These are phyloP conservation scores for Colletotrichum incanum DNA, from an alignment of 2,329 filamentous ascomycete species.

Conservation along the genomic window DNA sequence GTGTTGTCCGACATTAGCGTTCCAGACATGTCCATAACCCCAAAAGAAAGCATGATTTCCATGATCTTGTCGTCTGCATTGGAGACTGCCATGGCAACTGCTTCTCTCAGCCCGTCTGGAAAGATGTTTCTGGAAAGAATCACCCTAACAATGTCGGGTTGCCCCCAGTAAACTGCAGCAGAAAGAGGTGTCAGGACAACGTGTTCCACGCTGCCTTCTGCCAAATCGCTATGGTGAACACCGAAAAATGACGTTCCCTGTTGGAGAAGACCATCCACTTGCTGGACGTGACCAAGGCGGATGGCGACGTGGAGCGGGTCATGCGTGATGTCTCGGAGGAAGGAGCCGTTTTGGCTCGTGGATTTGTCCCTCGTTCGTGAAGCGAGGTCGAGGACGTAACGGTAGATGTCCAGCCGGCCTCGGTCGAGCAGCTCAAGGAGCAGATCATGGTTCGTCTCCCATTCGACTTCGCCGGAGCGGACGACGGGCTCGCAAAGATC, in stretches of 20 bases:
- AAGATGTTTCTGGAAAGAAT: conserved; percentile 44
- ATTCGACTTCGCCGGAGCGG: conserved; percentile 47
- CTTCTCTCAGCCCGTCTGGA: conserved; percentile 44
- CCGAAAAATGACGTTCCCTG: conserved; percentile 46
- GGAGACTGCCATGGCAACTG: conserved; percentile 45
- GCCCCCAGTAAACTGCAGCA: conserved; percentile 50
- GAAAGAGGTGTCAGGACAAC: conserved; percentile 49
- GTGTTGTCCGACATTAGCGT: not conserved
- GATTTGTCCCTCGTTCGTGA: conserved; percentile 45
- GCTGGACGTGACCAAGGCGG: conserved; percentile 46
- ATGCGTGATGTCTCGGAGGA: conserved; percentile 48
- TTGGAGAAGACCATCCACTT: conserved; percentile 42
- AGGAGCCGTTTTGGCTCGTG: conserved; percentile 20
- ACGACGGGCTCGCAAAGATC: conserved; percentile 50
- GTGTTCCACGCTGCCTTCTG: not conserved
- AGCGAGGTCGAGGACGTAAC: conserved; percentile 49
- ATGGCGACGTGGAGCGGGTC: conserved; percentile 51
- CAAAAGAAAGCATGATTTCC: conserved; percentile 42
- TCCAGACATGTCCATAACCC: conserved; percentile 1
- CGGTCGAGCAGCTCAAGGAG: conserved; percentile 48
- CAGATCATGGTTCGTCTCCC: conserved; percentile 46
- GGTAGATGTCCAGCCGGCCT: conserved; percentile 47
- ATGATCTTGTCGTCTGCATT: conserved; percentile 44
- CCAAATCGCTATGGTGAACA: conserved; percentile 13
- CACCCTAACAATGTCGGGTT: conserved; percentile 45